Conservation (phyloP, 1,284 basidiomycete species). For the Fomes fomentarius region DNA sequence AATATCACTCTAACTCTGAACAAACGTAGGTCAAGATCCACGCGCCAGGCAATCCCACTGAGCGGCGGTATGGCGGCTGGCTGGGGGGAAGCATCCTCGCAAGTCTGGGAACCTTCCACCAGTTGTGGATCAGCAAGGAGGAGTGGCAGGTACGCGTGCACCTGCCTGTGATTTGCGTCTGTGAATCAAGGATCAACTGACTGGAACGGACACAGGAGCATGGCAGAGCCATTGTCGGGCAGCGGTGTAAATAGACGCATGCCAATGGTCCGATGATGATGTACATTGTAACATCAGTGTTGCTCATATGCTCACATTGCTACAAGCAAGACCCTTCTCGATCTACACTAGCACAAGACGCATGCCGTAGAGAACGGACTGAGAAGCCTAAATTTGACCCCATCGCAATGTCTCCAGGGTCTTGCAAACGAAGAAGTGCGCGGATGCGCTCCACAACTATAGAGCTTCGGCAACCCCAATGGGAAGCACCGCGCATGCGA, state of each 20-base stretch:
- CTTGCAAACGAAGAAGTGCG: no score
- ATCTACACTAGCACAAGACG: no score
- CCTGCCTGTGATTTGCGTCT: not conserved
- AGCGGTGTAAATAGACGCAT: constrained; percentile 69
- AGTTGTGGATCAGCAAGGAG: constrained; percentile 91
- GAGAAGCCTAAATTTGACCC: no score
- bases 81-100: constrained; percentile 92
- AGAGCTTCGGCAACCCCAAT: no score
- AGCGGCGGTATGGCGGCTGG: constrained; percentile 91
- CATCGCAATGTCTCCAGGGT: no score
- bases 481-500: no score
- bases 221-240: constrained; percentile 74
- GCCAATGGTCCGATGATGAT: not conserved
- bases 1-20: not conserved
- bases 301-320: no score
- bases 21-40: constrained; percentile 78
- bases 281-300: no score
- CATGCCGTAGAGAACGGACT: no score
- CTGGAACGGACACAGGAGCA: constrained; percentile 57
- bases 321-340: not conserved
- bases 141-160: constrained; percentile 78
- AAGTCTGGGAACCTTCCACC: constrained; percentile 95
- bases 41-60: constrained; percentile 85
- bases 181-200: not conserved
- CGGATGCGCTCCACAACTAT: no score